Conservation (phyloP, 495 filamentous ascomycete genomes). For the Zalerion maritima region DNA sequence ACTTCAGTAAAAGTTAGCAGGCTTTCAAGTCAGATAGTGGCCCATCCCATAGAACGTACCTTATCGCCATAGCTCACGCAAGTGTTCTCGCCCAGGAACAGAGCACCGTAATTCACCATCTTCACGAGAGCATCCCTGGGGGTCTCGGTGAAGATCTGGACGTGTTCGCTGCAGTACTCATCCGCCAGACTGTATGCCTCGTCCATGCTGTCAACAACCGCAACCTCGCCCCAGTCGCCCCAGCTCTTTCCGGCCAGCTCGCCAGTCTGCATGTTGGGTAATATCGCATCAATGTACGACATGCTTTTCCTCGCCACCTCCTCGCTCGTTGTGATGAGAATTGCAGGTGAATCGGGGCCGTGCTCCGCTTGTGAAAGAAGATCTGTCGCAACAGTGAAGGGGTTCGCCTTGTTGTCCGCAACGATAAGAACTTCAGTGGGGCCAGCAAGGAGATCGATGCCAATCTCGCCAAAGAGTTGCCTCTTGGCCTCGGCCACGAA, state of each 20-base stretch:
- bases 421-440: constrained; percentile 42
- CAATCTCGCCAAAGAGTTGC: constrained; percentile 38
- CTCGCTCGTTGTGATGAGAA: constrained; percentile 33
- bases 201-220: constrained; percentile 26
- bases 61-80: constrained; percentile 41
- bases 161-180: constrained; percentile 37
- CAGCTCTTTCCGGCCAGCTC: constrained; percentile 29
- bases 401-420: constrained; percentile 34
- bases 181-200: constrained; percentile 37
- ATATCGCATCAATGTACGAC: constrained; percentile 20
- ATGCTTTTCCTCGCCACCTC: constrained; percentile 26
- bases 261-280: constrained; percentile 28
- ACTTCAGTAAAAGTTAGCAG: constrained; percentile 8
- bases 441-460: constrained; percentile 38
- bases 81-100: constrained; percentile 39
- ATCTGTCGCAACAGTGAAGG: constrained; percentile 36
- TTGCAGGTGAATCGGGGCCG: constrained; percentile 34
- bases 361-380: constrained; percentile 38
- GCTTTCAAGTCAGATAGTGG: constrained; percentile 1
- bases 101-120: constrained; percentile 35
- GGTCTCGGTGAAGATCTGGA: constrained; percentile 34
- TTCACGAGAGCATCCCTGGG: constrained; percentile 34
- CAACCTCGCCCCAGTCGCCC: constrained; percentile 33
- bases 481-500: constrained; percentile 41
- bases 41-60: constrained; percentile 9